A percentile compares a stretch with the other conserved stretches of the same genome.
Evolutionary conservation across 2,329 filamentous ascomycete genomes (phyloP).

Genomic region (Mollisia scopiformis): DNA sequence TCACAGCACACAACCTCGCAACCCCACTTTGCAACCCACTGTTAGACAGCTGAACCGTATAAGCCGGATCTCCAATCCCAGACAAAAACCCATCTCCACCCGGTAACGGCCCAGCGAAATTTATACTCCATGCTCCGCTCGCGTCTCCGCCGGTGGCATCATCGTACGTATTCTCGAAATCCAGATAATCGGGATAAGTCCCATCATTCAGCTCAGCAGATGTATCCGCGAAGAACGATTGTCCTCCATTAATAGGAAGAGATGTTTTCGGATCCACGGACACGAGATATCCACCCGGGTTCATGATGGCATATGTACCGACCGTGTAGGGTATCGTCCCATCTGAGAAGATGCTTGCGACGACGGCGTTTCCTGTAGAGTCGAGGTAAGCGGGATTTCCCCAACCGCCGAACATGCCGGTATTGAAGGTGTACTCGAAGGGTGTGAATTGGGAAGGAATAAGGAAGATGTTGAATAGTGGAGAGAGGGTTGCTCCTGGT

Average conservation of each 20-base stretch:
- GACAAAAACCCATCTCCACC: background rate
- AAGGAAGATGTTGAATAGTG: background rate
- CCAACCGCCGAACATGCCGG: background rate
- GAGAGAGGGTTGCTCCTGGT: background rate
- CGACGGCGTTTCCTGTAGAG: background rate
- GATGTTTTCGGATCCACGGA: background rate
- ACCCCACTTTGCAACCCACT: background rate
- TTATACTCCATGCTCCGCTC: background rate
- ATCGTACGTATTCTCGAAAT: background rate
- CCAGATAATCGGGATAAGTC: background rate
- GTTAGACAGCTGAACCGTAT: background rate
- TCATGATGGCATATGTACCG: background rate
- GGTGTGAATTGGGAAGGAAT: slow-evolving; percentile 3
- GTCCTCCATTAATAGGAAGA: background rate
- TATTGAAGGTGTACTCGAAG: slow-evolving; percentile 4
- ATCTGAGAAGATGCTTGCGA: too few species aligned
- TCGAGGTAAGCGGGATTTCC: background rate
- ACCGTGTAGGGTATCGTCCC: background rate
- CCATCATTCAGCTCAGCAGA: background rate
- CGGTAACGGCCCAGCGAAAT: background rate
- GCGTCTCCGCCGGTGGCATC: background rate
- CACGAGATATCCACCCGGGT: background rate
- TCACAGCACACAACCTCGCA: background rate
- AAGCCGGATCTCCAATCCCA: background rate
- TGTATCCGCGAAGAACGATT: background rate